A percentile compares a stretch with the other conserved stretches of the same genome.
phyloP scores from a whole-genome alignment of 1,284 basidiomycete genomes.

The Pseudozyma flocculosa region DNA sequence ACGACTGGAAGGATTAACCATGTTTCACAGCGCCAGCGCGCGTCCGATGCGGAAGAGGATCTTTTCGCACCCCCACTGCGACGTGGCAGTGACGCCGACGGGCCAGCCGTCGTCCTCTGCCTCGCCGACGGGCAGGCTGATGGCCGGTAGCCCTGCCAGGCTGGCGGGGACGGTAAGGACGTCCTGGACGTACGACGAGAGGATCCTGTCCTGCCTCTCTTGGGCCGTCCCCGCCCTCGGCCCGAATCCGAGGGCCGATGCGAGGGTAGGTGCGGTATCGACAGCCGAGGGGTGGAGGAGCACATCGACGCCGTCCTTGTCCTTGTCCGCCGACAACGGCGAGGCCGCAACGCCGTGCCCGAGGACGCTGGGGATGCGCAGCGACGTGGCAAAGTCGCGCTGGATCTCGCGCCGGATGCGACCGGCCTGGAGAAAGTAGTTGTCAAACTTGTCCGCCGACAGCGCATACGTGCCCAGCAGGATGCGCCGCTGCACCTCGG shows the following conservation, averaged over 20 bases:
- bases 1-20: too few relatives aligned
- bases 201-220: slow-evolving; percentile 3
- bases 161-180: slow-evolving; percentile 88
- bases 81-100: slow-evolving; percentile 77
- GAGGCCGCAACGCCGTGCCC: slow-evolving; percentile 60
- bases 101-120: slow-evolving; percentile 66
- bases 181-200: slow-evolving; percentile 75
- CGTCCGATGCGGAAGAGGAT: slow-evolving; percentile 67
- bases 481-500: slow-evolving; percentile 82
- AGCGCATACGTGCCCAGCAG: slow-evolving; percentile 90
- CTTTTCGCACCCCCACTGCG: slow-evolving; percentile 85
- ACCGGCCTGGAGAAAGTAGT: slow-evolving; percentile 91
- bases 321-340: not conserved
- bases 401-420: slow-evolving; percentile 72
- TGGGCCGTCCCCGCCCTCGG: slow-evolving; percentile 2
- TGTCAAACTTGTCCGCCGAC: slow-evolving; percentile 89
- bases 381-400: slow-evolving; percentile 73
- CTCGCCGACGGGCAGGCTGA: slow-evolving; percentile 69
- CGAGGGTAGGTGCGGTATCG: slow-evolving; percentile 42
- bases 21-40: slow-evolving; percentile 60
- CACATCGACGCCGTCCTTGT: slow-evolving; percentile 66
- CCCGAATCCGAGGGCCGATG: slow-evolving; percentile 1
- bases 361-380: slow-evolving; percentile 66
- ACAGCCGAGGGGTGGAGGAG: slow-evolving; percentile 69
- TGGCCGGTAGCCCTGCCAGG: slow-evolving; percentile 79